Evolutionary conservation across 1,284 basidiomycete species (phyloP).

Genomic region (Singerocomus inundabilis): DNA sequence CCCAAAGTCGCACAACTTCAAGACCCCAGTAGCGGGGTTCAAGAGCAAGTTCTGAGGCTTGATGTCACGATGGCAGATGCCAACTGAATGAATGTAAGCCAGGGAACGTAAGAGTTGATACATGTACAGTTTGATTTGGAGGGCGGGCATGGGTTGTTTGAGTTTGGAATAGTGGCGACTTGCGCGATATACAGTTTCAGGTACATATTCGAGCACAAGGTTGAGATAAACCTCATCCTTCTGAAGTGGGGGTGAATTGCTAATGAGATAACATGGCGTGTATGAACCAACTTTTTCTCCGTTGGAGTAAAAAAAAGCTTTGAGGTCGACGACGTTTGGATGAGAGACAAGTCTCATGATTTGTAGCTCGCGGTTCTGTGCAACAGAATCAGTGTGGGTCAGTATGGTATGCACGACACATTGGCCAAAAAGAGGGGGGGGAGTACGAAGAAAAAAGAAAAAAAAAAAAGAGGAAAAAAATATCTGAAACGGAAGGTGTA

Average conservation of each 20-base stretch:
- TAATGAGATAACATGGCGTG: slow-evolving; percentile 7
- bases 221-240: slow-evolving; percentile 99
- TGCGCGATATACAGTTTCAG: slow-evolving; percentile 98
- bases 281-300: slow-evolving; percentile 85
- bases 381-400: slow-evolving; percentile 3
- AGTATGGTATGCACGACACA: slow-evolving; percentile 6
- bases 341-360: slow-evolving; percentile 98
- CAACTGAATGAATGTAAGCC: slow-evolving; percentile 97
- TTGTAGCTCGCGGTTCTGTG: slow-evolving; percentile 97
- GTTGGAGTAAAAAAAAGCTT: slow-evolving; percentile 99
- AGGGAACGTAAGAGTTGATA: slow-evolving; percentile 96
- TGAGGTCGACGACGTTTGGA: slow-evolving; percentile 97
- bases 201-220: slow-evolving; percentile 98
- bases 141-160: slow-evolving; percentile 99
- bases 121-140: slow-evolving; percentile 98
- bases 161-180: slow-evolving; percentile 99
- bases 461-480: slow-evolving; percentile 12
- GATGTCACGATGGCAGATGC: slow-evolving; percentile 98
- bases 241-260: slow-evolving; percentile 39
- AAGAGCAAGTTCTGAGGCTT: slow-evolving; percentile 98
- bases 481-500: slow-evolving; percentile 38
- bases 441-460: no score
- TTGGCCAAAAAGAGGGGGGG: background rate
- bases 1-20: slow-evolving; percentile 99
- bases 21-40: slow-evolving; percentile 93